Base-by-base conservation (phyloP, 2,329 filamentous ascomycete genomes). In the Ceratocystis ficicola region DNA sequence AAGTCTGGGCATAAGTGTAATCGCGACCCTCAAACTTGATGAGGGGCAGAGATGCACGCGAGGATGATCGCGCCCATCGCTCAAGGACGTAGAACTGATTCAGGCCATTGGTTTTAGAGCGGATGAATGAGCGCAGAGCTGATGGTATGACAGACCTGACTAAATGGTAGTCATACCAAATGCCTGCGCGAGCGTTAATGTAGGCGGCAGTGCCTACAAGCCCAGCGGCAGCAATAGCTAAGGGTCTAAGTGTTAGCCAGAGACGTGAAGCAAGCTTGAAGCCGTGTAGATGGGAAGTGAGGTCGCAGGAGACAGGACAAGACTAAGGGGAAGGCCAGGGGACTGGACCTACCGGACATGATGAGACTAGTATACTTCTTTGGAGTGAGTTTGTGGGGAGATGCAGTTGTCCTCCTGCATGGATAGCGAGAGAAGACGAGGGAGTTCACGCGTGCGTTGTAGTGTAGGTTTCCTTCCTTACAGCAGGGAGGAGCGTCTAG, bases 31-130 rank as follows among this genome's bases (percentile, higher is more conserved):
- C 81, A 71, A 87, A 92, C 62, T 87, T 81, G 61, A 94, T 74
- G 68, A 88, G 85, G 1, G 78, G 72, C 30, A 78, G 77, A 68
- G 83, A 77, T n/a, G 82, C 78, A 2, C 81, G 78, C 3, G 77
- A 76, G 30, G 76, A 72, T 46, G 74, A 75, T 3, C 77, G 78
- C 1, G 89, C 90, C 65, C 81, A 77, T 50, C 81, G 75, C 74
- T 96, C 90, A 66, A 95, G 80, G 12, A 77, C 72, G 75, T 95
- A 95, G 76, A 94, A 95, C 63, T 84, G 75, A 71, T 85, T 93
- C 67, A 89, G 73, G 36, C 81, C 81, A 70, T 88, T 87, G 12
- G 77, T 70, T 50, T 59, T 64, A 20, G 61, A 64, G 30, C 67
- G 67, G 61, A 68, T 63, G 48, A 68, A 64, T 22, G 64, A 68